Evolutionary conservation across 1,284 basidiomycete species (phyloP), one percentile per base, ranked within the genome.

Genomic region (Ceratobasidium sp.): DNA sequence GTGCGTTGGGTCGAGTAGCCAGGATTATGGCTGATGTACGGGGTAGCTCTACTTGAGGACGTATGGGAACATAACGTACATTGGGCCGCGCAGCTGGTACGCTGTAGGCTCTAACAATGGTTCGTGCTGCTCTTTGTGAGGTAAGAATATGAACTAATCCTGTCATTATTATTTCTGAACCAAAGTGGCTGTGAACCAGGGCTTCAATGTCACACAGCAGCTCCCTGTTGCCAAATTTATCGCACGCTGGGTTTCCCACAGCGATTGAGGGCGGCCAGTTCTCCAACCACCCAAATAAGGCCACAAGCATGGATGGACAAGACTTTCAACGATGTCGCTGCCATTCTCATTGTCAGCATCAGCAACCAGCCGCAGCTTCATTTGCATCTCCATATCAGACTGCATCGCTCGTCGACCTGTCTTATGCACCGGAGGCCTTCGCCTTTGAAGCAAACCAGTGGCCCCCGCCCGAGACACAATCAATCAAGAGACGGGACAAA

Each of bases 271-370:
- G 92, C 70, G 96, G 95, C 41, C 88, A 90, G 0, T 86, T 98
- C 55, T 52, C 66, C 77, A 65, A 65, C 44, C 66, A 69, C n/a
- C 73, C 71, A 33, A 60, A 73, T 44, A 65, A 78, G 93, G 96
- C 98, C 64, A 93, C n/a, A 94, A 83, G 86, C 89, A 4, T 99
- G 96, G 96, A 87, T 97, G 84, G 90, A 92, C 82, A 85, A 89
- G 16, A 98, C 99, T 84, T 91, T 95, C 0, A 93, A 93, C 81
- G 96, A 98, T 94, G 95, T 97, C 68, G 88, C 97, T 38, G 91
- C 95, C 18, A 86, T 98, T 35, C 88, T 98, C 80, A 93, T 97
- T 71, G 95, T 97, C 79, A 97, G 97, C 85, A 90, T 89, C 71
- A 92, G 97, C 82, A 89, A 91, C 81, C 83, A 93, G 23, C 83